phyloP scores from a whole-genome alignment of 2,329 filamentous ascomycete genomes.

The Alternaria solani region DNA sequence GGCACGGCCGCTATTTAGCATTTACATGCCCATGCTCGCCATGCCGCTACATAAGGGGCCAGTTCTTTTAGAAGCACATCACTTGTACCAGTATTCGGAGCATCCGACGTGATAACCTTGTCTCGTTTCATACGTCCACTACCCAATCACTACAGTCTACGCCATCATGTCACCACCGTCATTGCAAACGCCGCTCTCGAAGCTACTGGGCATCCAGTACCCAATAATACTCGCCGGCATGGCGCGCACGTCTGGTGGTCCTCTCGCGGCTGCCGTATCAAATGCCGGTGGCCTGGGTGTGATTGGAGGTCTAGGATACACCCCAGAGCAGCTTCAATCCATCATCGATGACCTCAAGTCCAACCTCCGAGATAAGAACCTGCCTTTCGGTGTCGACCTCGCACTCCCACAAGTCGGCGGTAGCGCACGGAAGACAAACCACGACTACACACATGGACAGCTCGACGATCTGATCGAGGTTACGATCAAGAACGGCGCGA shows the following conservation, averaged over 20 bases:
- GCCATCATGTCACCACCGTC: conserved; percentile 43
- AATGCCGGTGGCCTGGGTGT: conserved; percentile 83
- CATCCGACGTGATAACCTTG: conserved; percentile 7
- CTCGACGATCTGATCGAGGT: conserved; percentile 89
- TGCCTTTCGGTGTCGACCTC: conserved; percentile 91
- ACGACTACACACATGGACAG: conserved; percentile 92
- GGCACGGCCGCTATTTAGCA: conserved; percentile 36
- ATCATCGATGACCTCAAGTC: conserved; percentile 89
- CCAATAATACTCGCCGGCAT: conserved; percentile 93
- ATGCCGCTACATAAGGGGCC: conserved; percentile 19
- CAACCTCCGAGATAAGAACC: conserved; percentile 68
- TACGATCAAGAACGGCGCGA: conserved; percentile 82
- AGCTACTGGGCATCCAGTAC: conserved; percentile 82
- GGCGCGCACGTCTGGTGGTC: conserved; percentile 71
- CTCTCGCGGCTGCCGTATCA: conserved; percentile 61
- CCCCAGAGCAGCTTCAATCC: conserved; percentile 74
- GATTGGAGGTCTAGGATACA: conserved; percentile 56
- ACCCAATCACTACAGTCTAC: not conserved
- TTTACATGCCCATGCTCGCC: conserved; percentile 30
- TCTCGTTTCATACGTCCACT: not conserved
- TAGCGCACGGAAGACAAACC: conserved; percentile 85
- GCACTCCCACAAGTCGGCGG: conserved; percentile 90
- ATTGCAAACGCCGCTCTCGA: conserved; percentile 50
- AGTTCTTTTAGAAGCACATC: conserved; percentile 4
- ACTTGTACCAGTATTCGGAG: not conserved